Conservation (phyloP, 306 rosid genomes). For the Vigna trinervia region DNA sequence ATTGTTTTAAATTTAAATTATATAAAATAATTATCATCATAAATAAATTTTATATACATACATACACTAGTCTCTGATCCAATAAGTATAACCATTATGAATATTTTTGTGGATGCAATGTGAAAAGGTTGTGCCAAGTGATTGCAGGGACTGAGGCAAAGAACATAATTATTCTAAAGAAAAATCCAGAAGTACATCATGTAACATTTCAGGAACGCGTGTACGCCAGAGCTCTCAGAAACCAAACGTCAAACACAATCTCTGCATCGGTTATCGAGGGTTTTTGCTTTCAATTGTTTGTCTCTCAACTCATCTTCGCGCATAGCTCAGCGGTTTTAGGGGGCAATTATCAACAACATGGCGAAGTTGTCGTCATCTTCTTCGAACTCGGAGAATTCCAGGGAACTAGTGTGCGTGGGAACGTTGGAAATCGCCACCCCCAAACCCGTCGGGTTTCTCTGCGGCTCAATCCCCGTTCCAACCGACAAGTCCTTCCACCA, state of each 20-base stretch:
- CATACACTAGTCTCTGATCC: too few species aligned
- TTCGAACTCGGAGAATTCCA: constrained; percentile 58
- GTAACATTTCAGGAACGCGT: too few species aligned
- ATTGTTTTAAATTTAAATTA: too few species aligned
- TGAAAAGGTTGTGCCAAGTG: too few species aligned
- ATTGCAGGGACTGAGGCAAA: too few species aligned
- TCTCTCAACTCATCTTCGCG: background rate
- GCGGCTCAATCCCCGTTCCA: constrained; percentile 95
- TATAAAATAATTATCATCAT: too few species aligned
- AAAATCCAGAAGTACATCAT: too few species aligned
- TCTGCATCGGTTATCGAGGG: background rate
- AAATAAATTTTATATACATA: too few species aligned
- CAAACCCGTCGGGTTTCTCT: constrained; percentile 84
- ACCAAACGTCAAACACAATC: background rate
- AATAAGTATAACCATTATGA: too few species aligned
- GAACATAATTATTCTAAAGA: too few species aligned
- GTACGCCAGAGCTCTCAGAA: background rate
- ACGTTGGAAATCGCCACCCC: constrained; percentile 81
- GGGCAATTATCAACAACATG: constrained; percentile 51
- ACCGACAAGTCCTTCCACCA: constrained; percentile 89
- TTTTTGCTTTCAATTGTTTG: background rate
- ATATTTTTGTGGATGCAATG: too few species aligned
- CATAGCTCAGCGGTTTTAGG: background rate
- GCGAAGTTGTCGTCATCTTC: constrained; percentile 48
- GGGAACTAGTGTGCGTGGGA: constrained; percentile 86